Conservation (phyloP, 371 early-diverging fungal species). For the Mortierella sp. region DNA sequence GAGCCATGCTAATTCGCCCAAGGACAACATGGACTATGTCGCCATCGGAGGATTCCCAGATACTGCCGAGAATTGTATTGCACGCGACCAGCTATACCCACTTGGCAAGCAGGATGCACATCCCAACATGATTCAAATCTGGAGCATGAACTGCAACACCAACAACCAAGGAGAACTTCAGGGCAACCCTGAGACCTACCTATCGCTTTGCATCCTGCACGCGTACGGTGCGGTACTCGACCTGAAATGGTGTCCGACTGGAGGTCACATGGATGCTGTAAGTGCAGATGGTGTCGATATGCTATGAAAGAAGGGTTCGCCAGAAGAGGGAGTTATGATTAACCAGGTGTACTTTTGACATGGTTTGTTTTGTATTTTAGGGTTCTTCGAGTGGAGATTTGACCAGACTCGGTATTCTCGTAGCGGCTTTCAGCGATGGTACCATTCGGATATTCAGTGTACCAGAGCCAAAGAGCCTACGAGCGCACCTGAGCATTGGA, state of each 20-base stretch:
- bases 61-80: slow-evolving; percentile 45
- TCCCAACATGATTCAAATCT: slow-evolving; percentile 50
- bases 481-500: neutral
- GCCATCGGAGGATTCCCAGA: slow-evolving; percentile 54
- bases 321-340: neutral
- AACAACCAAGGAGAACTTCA: slow-evolving; percentile 28
- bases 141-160: slow-evolving; percentile 40
- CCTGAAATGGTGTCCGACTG: slow-evolving; percentile 54
- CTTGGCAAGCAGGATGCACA: slow-evolving; percentile 53
- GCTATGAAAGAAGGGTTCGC: neutral
- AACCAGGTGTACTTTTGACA: neutral
- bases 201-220: slow-evolving; percentile 45
- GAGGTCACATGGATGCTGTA: slow-evolving; percentile 39
- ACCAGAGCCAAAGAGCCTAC: slow-evolving; percentile 32
- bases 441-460: slow-evolving; percentile 46
- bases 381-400: slow-evolving; percentile 12
- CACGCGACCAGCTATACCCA: slow-evolving; percentile 44
- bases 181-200: slow-evolving; percentile 15
- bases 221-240: slow-evolving; percentile 49
- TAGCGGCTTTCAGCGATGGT: slow-evolving; percentile 45
- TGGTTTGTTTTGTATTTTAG: slow-evolving; percentile 9
- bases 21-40: slow-evolving; percentile 26
- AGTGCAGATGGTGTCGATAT: neutral
- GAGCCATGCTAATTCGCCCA: neutral
- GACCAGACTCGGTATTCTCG: slow-evolving; percentile 37